Evolutionary conservation across 2,329 filamentous ascomycete genomes (phyloP).

Genomic region (Lachnellula subtilissima): DNA sequence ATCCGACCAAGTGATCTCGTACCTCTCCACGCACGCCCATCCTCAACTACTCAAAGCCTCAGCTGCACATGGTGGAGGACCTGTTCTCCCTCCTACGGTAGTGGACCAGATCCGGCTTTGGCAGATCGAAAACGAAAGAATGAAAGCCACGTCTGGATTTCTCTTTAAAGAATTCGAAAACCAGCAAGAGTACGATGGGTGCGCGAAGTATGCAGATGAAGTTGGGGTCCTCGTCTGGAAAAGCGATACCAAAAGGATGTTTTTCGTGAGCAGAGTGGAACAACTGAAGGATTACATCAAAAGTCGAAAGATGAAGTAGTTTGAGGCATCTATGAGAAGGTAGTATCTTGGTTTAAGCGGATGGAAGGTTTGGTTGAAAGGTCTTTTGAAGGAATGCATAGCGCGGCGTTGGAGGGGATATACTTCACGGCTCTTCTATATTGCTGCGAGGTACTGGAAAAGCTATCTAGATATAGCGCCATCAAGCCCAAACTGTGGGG

Average conservation of each 20-base stretch:
- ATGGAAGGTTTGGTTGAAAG: slow-evolving; percentile 9
- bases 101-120: slow-evolving; percentile 96
- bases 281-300: slow-evolving; percentile 80
- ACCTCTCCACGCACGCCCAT: slow-evolving; percentile 87
- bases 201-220: slow-evolving; percentile 77
- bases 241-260: slow-evolving; percentile 72
- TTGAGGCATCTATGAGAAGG: slow-evolving; percentile 26
- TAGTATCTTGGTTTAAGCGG: slow-evolving; percentile 66
- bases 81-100: slow-evolving; percentile 87
- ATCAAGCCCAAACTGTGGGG: neutral
- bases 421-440: neutral
- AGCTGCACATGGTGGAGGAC: slow-evolving; percentile 34
- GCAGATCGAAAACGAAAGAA: slow-evolving; percentile 95
- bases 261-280: slow-evolving; percentile 89
- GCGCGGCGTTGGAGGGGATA: slow-evolving; percentile 17
- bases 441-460: neutral
- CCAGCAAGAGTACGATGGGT: slow-evolving; percentile 63
- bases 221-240: slow-evolving; percentile 88
- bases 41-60: slow-evolving; percentile 73
- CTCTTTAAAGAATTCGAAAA: slow-evolving; percentile 84
- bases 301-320: slow-evolving; percentile 49
- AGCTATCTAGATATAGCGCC: neutral
- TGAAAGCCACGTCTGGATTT: slow-evolving; percentile 78
- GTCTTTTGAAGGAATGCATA: slow-evolving; percentile 10
- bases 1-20: slow-evolving; percentile 89